Base-by-base conservation (phyloP, 2,329 filamentous ascomycete genomes). In the Talaromyces sp. region DNA sequence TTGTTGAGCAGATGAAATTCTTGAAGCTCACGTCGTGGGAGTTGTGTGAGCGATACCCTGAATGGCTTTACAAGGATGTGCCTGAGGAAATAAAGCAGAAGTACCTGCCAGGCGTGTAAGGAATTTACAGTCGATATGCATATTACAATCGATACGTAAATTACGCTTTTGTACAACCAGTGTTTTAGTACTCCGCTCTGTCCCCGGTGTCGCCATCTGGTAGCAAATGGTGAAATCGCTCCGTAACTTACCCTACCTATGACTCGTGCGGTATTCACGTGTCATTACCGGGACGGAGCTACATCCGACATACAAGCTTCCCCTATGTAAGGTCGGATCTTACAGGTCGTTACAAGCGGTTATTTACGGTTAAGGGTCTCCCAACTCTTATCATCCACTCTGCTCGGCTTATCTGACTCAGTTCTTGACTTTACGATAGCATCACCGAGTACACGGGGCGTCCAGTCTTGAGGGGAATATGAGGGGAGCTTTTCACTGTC, bases 1-100 rank as follows among this genome's bases (percentile, higher is more conserved):
- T 58, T 58, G 31, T 58, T 31, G 56, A 58, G 56, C 56, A 58
- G 37, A 58, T 58, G 35, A 58, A 58, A 22, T 58, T 58, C 7
- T 31, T 58, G 37, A 58, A 58, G 17, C 39, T 43, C 19, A 58
- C 56, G 3, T 58, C 56, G 37, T 58, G 56, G 56, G 56, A 58
- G n/a, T n/a, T 58, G 22, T 41, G 35, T 58, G 56, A 58, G 37
- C 56, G 56, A 43, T 31, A 31, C n/a, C 56, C 56, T 13, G 35
- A 41, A 6, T 58, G 56, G 56, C 31, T 58, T 11, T 58, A 58
- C 35, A 58, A 58, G 39, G 56, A 58, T n/a, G 56, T 58, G 22
- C 56, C 56, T 17, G 56, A 58, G 37, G 56, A 27, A 33, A 22
- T 58, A 13, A 43, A 25, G 56, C 35, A 58, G 56, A 41, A 31